Percentiles rank a stretch among this genome's conserved stretches.
These are phyloP conservation scores for Turnera subulata DNA, from an alignment of 345 rosid genomes.

Conservation along the genomic window DNA sequence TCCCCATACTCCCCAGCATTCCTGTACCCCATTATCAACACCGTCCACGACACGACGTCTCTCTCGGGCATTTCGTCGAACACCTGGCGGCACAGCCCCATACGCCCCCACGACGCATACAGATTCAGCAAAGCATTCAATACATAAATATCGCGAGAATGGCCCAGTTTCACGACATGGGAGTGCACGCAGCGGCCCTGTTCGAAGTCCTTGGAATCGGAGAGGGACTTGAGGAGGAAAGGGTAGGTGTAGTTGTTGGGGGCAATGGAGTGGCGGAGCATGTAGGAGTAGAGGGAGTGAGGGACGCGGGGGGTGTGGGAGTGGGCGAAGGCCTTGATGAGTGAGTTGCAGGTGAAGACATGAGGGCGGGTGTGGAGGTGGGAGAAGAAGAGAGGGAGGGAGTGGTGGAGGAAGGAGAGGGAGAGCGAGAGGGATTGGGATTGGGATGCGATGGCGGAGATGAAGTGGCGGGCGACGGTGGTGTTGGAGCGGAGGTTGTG, in stretches of 20 bases:
- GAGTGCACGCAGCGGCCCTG: slow-evolving; percentile 38
- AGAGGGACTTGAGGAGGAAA: slow-evolving; percentile 47
- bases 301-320: slow-evolving; percentile 35
- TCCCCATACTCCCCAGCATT: slow-evolving; percentile 28
- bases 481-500: slow-evolving; percentile 31
- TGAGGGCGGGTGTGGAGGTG: slow-evolving; percentile 29
- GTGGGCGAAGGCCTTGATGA: slow-evolving; percentile 46
- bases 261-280: slow-evolving; percentile 27
- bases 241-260: slow-evolving; percentile 54
- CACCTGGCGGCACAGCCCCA: slow-evolving; percentile 35
- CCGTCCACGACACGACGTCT: slow-evolving; percentile 59
- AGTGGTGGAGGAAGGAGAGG: slow-evolving; percentile 23
- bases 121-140: slow-evolving; percentile 35
- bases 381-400: slow-evolving; percentile 28
- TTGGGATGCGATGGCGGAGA: slow-evolving; percentile 38
- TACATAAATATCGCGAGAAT: slow-evolving; percentile 39
- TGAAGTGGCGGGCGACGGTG: slow-evolving; percentile 35
- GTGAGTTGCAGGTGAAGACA: slow-evolving; percentile 48
- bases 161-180: slow-evolving; percentile 45
- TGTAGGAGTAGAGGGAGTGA: slow-evolving; percentile 31
- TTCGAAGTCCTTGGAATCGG: slow-evolving; percentile 31
- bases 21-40: slow-evolving; percentile 42
- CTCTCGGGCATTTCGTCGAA: slow-evolving; percentile 48
- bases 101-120: slow-evolving; percentile 36
- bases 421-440: too few relatives aligned